These are phyloP conservation scores for Colletotrichum liriopes DNA, from an alignment of 2,329 filamentous ascomycete genomes.

Conservation along the genomic window DNA sequence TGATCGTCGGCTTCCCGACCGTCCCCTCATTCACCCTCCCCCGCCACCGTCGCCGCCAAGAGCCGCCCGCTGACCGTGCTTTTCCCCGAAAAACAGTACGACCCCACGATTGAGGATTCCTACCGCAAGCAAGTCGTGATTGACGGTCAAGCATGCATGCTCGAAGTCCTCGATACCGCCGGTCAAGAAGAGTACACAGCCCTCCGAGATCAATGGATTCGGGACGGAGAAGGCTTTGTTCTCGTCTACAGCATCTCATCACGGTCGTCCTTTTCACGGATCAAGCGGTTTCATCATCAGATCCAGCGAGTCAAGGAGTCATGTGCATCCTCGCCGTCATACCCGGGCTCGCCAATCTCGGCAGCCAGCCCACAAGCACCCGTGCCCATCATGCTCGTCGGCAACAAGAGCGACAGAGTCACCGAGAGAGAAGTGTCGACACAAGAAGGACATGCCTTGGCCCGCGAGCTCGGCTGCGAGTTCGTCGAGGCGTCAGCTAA, in stretches of 20 bases:
- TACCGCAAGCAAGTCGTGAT: slow-evolving; percentile 94
- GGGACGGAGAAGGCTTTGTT: slow-evolving; percentile 97
- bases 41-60: slow-evolving; percentile 41
- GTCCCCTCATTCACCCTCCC: slow-evolving; percentile 32
- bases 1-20: slow-evolving; percentile 13
- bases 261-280: slow-evolving; percentile 92
- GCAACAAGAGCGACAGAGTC: slow-evolving; percentile 93
- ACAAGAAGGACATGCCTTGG: slow-evolving; percentile 93
- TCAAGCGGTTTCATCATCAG: slow-evolving; percentile 96
- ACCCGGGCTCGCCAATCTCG: slow-evolving; percentile 81
- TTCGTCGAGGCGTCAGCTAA: slow-evolving; percentile 98
- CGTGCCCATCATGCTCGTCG: slow-evolving; percentile 89
- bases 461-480: slow-evolving; percentile 93
- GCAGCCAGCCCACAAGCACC: slow-evolving; percentile 73
- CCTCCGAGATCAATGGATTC: slow-evolving; percentile 96
- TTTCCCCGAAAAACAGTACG: slow-evolving; percentile 70
- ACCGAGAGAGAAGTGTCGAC: slow-evolving; percentile 97
- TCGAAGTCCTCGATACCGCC: slow-evolving; percentile 96
- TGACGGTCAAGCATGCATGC: slow-evolving; percentile 95
- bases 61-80: slow-evolving; percentile 38
- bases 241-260: slow-evolving; percentile 99
- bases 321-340: slow-evolving; percentile 81
- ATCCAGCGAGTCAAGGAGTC: slow-evolving; percentile 98
- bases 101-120: slow-evolving; percentile 90
- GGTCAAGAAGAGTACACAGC: slow-evolving; percentile 99